Conservation (phyloP, 2,329 filamentous ascomycete species). For the Didymellaceae sp. region DNA sequence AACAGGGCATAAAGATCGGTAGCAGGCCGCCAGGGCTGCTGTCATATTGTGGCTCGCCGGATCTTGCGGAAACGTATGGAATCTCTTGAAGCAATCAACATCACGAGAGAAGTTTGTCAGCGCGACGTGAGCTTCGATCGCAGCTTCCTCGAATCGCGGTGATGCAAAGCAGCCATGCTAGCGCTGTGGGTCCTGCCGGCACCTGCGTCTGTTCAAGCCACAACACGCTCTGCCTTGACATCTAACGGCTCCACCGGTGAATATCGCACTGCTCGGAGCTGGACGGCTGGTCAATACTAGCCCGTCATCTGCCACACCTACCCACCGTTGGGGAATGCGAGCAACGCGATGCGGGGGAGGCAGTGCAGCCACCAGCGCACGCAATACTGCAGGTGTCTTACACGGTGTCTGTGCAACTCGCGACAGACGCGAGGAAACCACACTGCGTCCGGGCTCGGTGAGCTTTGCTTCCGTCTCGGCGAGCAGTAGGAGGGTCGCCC, state of each 20-base stretch:
- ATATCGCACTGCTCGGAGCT: not conserved
- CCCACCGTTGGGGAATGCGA: not conserved
- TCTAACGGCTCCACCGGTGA: slow-evolving; percentile 1
- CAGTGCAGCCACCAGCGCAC: slow-evolving; percentile 7
- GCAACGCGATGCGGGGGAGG: slow-evolving; percentile 1
- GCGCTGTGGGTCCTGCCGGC: slow-evolving; percentile 9
- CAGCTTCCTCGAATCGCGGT: slow-evolving; percentile 20
- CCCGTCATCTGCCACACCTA: not conserved
- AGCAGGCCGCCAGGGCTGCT: slow-evolving; percentile 4
- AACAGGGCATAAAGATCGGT: not conserved
- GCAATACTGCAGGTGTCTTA: slow-evolving; percentile 10
- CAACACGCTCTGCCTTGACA: not conserved
- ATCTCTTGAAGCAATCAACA: slow-evolving; percentile 19
- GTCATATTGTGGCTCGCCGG: slow-evolving; percentile 29
- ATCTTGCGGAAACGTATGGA: slow-evolving; percentile 32
- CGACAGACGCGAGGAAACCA: slow-evolving; percentile 1
- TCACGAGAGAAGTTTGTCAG: slow-evolving; percentile 37
- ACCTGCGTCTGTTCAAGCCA: not conserved
- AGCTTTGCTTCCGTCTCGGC: slow-evolving; percentile 24
- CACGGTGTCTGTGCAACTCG: slow-evolving; percentile 14
- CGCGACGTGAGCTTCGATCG: slow-evolving; percentile 28
- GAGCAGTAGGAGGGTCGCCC: not conserved
- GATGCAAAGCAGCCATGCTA: slow-evolving; percentile 14
- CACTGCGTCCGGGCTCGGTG: slow-evolving; percentile 18
- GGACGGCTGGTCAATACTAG: not conserved